Percentiles rank a stretch among this genome's conserved stretches.
phyloP scores from a whole-genome alignment of 2,329 filamentous ascomycete species.

The Tolypocladium sp. region DNA sequence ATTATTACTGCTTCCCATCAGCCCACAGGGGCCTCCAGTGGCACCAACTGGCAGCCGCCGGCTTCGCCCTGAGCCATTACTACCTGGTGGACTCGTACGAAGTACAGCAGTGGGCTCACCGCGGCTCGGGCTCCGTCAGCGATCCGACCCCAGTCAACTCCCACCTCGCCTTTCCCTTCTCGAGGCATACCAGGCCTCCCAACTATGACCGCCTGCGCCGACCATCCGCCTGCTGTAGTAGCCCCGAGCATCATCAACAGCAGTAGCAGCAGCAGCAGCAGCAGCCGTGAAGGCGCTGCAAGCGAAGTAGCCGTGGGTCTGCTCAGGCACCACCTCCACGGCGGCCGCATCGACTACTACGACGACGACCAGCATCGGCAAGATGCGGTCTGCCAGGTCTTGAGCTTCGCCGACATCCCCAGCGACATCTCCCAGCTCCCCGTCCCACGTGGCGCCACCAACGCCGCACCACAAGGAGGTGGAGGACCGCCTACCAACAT shows the following conservation, averaged over 20 bases:
- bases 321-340: not conserved
- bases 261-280: not conserved
- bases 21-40: not conserved
- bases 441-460: conserved; percentile 17
- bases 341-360: not conserved
- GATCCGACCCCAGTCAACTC: not conserved
- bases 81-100: not conserved
- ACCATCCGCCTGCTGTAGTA: conserved; percentile 6
- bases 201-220: conserved; percentile 6
- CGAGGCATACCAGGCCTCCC: not conserved
- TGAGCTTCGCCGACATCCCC: conserved; percentile 19
- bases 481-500: conserved; percentile 1
- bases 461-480: conserved; percentile 10
- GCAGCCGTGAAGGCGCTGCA: not conserved
- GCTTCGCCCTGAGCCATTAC: not conserved
- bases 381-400: conserved; percentile 11
- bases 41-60: not conserved
- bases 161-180: not conserved
- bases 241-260: not conserved
- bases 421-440: conserved; percentile 15
- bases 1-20: not conserved
- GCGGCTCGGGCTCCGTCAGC: not conserved
- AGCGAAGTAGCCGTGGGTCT: not conserved
- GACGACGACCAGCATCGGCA: not conserved
- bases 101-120: not conserved